These are phyloP conservation scores for Colletotrichum sidae DNA, from an alignment of 2,329 filamentous ascomycete species.

Conservation along the genomic window DNA sequence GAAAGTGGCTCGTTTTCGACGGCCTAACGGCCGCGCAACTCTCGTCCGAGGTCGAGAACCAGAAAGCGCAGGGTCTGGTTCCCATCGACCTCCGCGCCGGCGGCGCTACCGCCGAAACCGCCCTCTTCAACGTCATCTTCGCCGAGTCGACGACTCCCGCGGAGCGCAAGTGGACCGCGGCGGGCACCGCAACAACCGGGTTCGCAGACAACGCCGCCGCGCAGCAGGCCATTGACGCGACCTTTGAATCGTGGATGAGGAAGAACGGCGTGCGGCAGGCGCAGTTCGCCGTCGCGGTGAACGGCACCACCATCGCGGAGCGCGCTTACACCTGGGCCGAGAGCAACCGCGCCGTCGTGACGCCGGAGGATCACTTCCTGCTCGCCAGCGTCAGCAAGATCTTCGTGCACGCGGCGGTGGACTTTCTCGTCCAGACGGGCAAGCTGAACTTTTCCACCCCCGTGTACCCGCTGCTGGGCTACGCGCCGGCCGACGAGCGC, in stretches of 20 bases:
- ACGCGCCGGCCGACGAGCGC: constrained; percentile 20
- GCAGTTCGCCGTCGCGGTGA: constrained; percentile 30
- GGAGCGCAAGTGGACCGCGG: constrained; percentile 25
- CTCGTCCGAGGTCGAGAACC: constrained; percentile 12
- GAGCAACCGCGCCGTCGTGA: constrained; percentile 27
- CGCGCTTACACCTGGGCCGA: constrained; percentile 38
- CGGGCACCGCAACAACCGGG: constrained; percentile 19
- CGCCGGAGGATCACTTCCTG: constrained; percentile 34
- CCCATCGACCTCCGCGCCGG: constrained; percentile 35
- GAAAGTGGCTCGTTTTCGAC: constrained; percentile 29
- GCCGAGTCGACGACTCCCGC: constrained; percentile 29
- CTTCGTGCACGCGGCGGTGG: constrained; percentile 36
- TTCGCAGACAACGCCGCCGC: constrained; percentile 22
- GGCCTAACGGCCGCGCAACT: constrained; percentile 26
- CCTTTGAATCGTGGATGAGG: constrained; percentile 32
- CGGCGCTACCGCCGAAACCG: constrained; percentile 20
- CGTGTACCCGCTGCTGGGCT: constrained; percentile 30
- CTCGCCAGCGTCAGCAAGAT: constrained; percentile 38
- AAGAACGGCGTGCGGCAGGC: constrained; percentile 36
- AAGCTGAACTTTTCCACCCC: constrained; percentile 18
- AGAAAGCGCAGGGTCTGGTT: constrained; percentile 24
- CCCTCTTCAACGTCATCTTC: constrained; percentile 35
- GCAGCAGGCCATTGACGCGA: constrained; percentile 8
- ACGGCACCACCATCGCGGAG: constrained; percentile 27
- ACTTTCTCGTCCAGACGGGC: constrained; percentile 28